These are phyloP conservation scores for Spirogloea muscicola DNA, from an alignment of 139 green algal genomes.

Conservation along the genomic window DNA sequence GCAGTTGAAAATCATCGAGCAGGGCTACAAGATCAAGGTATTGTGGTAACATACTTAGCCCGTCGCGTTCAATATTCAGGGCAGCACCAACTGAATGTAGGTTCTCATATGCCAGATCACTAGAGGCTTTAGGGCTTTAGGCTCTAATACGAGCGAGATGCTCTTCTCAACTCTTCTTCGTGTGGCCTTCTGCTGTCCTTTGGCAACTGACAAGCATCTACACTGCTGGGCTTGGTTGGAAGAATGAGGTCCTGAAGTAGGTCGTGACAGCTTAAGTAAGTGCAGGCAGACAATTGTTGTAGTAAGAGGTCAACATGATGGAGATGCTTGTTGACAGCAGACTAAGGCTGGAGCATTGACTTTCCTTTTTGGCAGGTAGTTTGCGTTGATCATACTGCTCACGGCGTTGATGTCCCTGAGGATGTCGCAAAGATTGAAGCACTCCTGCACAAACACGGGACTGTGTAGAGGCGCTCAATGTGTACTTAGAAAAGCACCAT, in stretches of 20 bases:
- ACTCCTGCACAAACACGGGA: slow-evolving; percentile 55
- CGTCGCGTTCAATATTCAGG: not conserved
- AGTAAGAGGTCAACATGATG: not conserved
- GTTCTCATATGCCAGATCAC: not conserved
- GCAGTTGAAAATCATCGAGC: slow-evolving; percentile 72
- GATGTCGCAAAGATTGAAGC: slow-evolving; percentile 62
- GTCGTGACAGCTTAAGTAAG: not conserved
- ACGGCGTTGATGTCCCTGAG: slow-evolving; percentile 66
- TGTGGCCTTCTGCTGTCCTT: not conserved
- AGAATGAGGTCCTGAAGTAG: not conserved
- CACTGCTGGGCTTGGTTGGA: no score
- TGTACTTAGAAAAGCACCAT: no score
- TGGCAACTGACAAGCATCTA: not conserved
- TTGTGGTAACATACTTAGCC: not conserved
- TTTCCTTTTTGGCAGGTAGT: slow-evolving; percentile 39
- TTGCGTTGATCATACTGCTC: slow-evolving; percentile 60
- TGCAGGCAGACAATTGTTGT: not conserved
- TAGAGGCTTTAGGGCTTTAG: not conserved
- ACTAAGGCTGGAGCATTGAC: slow-evolving; percentile 4
- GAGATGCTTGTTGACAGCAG: not conserved
- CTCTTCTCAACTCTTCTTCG: not conserved
- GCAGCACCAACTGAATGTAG: not conserved
- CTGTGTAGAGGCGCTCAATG: no score
- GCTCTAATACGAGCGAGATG: not conserved
- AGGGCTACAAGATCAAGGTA: slow-evolving; percentile 72